Conservation (phyloP, 768 basidiomycete genomes). For the Naganishia vaughanmartiniae region DNA sequence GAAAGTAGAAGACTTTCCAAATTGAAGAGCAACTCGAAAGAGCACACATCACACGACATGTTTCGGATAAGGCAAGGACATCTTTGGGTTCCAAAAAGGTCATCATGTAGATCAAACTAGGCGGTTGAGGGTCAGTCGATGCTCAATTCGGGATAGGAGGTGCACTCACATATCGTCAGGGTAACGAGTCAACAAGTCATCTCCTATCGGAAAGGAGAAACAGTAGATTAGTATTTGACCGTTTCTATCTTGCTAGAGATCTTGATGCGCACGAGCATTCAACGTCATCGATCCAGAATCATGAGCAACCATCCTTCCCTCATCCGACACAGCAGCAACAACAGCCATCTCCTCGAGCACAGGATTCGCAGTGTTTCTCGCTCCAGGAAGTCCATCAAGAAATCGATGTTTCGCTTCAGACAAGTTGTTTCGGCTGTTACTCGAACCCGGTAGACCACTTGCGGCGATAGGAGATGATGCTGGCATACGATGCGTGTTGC, state of each 20-base stretch:
- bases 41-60: constrained; percentile 11
- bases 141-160: neutral
- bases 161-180: constrained; percentile 5
- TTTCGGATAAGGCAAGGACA: neutral
- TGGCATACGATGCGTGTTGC: neutral
- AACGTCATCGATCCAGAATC: constrained; percentile 19
- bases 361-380: neutral
- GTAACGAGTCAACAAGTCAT: constrained; percentile 17
- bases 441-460: neutral
- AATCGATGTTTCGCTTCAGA: neutral
- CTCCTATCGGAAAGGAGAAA: constrained; percentile 1
- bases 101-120: constrained; percentile 16
- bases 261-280: neutral
- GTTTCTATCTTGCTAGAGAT: neutral
- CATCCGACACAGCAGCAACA: neutral
- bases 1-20: constrained; percentile 26
- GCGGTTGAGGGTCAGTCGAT: neutral
- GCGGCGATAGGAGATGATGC: neutral
- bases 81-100: neutral
- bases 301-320: constrained; percentile 17
- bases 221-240: neutral
- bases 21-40: constrained; percentile 15
- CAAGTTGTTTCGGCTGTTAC: neutral
- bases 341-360: neutral
- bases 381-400: constrained; percentile 1